Evolutionary conservation across 495 filamentous ascomycete species (phyloP), one percentile per base, ranked within the genome.

Genomic region (Penicillium roqueforti): DNA sequence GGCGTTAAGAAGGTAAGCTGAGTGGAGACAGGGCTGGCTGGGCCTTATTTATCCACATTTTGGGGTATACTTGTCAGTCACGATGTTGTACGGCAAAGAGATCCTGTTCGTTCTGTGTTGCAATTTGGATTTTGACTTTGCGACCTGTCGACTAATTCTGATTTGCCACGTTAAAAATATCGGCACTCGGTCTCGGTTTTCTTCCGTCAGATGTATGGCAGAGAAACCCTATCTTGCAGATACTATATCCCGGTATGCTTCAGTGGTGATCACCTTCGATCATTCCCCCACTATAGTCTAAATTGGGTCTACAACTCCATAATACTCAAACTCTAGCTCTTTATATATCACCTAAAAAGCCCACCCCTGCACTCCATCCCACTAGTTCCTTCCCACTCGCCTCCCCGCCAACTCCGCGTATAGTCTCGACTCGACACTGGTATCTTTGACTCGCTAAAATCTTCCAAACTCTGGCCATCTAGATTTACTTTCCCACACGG

Each of bases 1-100:
- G 50, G 50, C 50, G 50, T 52, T 22, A 26, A 6, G 20, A n/a
- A 44, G 8, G 39, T 29, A 42, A 51, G 50, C 50, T 52, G 50
- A 52, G 19, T n/a, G 13, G 18, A n/a, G 38, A 34, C 6, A 19
- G 5, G 50, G 50, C 50, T 52, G 50, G 50, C 50, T 52, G 50
- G 50, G 50, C 39, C 32, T 37, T 40, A 26, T 38, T n/a, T 37
- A 48, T 22, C 20, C 32, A 48, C 46, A 10, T 5, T 29, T 56
- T 43, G 28, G n/a, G 4, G 7, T 32, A 25, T 32, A 45, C 16
- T 36, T 20, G 43, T 26, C 25, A 26, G 25, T 23, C 2, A 23
- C n/a, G n/a, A n/a, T n/a, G n/a, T n/a, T n/a, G 22, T 23, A 23
- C 22, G 22, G 32, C 46, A 48, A 50, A 50, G 47, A 31, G 23